These are phyloP conservation scores for Solanum pinnatisectum DNA, from an alignment of 257 asterid species.

Conservation along the genomic window DNA sequence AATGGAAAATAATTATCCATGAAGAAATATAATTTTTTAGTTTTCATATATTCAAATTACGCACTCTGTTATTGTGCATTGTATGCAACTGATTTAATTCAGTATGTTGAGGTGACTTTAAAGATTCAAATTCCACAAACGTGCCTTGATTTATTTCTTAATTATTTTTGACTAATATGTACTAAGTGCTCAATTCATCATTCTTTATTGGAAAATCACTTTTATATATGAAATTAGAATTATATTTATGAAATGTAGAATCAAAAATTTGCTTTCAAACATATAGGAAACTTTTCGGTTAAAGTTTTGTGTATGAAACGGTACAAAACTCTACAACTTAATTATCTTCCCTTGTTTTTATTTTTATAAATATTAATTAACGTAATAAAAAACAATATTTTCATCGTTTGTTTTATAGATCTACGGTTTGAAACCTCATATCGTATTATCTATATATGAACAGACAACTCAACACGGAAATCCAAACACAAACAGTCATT, in stretches of 20 bases:
- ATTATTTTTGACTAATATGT: neutral
- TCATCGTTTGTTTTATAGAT: neutral
- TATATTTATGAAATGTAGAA: too few relatives aligned
- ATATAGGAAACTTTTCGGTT: too few relatives aligned
- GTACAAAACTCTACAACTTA: neutral
- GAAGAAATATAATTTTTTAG: neutral
- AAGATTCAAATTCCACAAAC: neutral
- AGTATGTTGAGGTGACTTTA: neutral
- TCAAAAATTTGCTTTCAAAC: neutral
- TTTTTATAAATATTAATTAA: neutral
- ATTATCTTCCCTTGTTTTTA: neutral
- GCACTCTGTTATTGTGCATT: neutral
- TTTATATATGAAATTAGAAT: too few relatives aligned
- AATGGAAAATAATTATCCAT: neutral
- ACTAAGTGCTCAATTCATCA: neutral
- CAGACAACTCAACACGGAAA: neutral
- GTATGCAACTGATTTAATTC: neutral
- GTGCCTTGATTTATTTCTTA: neutral
- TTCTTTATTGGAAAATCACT: too few relatives aligned
- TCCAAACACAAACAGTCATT: neutral
- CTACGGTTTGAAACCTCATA: constrained; percentile 15
- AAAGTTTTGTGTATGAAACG: neutral
- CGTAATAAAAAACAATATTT: neutral
- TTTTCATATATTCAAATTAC: neutral
- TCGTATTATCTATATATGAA: neutral